Percentiles rank a stretch among this genome's conserved stretches.
Evolutionary conservation across 345 rosid species (phyloP).

Genomic region (Clausena lansium): DNA sequence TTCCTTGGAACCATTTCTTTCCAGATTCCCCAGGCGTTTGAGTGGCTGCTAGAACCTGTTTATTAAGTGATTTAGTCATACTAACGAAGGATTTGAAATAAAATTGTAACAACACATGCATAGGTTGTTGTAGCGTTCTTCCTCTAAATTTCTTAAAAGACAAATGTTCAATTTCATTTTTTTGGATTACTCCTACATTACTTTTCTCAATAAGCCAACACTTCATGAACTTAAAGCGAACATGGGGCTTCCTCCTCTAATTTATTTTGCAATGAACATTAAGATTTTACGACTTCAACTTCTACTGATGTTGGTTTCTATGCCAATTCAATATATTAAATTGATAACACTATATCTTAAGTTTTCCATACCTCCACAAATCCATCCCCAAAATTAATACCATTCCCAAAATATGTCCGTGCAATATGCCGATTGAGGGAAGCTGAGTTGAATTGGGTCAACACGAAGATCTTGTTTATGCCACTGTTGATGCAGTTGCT

Average conservation of each 20-base stretch:
- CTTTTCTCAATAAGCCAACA: not conserved
- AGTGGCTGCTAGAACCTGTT: slow-evolving; percentile 93
- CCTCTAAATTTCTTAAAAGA: not conserved
- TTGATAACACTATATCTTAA: not conserved
- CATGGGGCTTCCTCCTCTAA: not conserved
- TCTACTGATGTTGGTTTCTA: not conserved
- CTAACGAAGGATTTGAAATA: not conserved
- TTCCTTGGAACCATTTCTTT: slow-evolving; percentile 94
- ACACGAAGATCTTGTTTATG: slow-evolving; percentile 87
- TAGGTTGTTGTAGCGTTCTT: not conserved
- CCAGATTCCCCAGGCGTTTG: slow-evolving; percentile 96
- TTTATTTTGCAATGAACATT: not conserved
- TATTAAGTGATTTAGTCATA: slow-evolving; percentile 5
- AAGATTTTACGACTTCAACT: not conserved
- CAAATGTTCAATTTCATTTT: not conserved
- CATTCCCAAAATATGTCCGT: slow-evolving; percentile 86
- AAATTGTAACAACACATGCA: not conserved
- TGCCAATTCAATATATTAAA: not conserved
- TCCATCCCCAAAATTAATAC: slow-evolving; percentile 91
- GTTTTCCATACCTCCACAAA: slow-evolving; percentile 75
- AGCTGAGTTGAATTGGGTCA: slow-evolving; percentile 94
- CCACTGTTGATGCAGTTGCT: slow-evolving; percentile 96
- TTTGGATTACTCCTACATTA: not conserved
- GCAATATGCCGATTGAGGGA: slow-evolving; percentile 94
- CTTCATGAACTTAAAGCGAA: not conserved